These are phyloP conservation scores for Leptographium flavum DNA, from an alignment of 2,329 filamentous ascomycete genomes.

Conservation along the genomic window DNA sequence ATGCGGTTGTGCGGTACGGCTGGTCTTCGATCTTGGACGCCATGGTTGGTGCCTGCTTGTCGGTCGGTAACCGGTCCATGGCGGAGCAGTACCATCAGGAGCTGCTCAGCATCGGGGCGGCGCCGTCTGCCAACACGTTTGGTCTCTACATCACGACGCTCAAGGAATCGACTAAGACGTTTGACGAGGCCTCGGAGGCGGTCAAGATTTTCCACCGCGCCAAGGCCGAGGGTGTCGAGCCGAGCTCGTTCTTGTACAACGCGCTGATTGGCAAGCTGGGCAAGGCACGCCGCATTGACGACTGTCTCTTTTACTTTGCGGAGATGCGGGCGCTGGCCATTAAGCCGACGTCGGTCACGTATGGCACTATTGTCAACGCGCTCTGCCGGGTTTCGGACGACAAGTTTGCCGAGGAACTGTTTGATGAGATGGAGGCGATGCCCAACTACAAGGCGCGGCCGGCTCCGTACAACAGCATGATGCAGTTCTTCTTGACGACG, in stretches of 20 bases:
- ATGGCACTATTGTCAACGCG: constrained; percentile 95
- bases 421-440: constrained; percentile 98
- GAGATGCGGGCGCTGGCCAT: constrained; percentile 92
- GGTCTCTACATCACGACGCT: constrained; percentile 98
- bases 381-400: constrained; percentile 95
- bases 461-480: constrained; percentile 97
- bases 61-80: constrained; percentile 61
- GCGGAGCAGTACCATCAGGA: constrained; percentile 86
- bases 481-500: constrained; percentile 97
- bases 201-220: constrained; percentile 95
- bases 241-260: constrained; percentile 95
- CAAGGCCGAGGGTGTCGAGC: constrained; percentile 85
- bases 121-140: constrained; percentile 93
- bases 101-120: constrained; percentile 75
- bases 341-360: constrained; percentile 92
- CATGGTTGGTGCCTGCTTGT: constrained; percentile 88
- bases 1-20: constrained; percentile 77
- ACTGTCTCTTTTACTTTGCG: constrained; percentile 94
- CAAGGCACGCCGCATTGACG: constrained; percentile 93
- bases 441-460: constrained; percentile 97
- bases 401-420: constrained; percentile 93
- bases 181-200: constrained; percentile 92
- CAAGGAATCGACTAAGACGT: constrained; percentile 93
- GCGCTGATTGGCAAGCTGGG: constrained; percentile 95
- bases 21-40: constrained; percentile 95